These are phyloP conservation scores for Amphichorda felina DNA, from an alignment of 2,329 filamentous ascomycete species.

Conservation along the genomic window DNA sequence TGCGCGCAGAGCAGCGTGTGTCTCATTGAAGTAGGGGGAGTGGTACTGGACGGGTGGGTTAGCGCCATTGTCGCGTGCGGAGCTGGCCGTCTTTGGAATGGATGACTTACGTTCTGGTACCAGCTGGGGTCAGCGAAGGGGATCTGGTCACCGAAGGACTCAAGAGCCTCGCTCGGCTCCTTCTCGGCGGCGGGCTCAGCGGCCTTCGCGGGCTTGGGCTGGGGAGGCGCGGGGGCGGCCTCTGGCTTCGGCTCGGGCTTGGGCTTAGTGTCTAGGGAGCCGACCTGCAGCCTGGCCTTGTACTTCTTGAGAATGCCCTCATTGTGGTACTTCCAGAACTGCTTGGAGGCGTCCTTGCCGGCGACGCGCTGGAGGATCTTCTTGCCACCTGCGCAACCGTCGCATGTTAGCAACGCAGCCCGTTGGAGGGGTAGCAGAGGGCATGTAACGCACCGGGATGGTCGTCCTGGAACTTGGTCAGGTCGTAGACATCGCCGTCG, in stretches of 20 bases:
- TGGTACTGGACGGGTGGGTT: conserved; percentile 59
- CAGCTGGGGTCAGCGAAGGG: conserved; percentile 88
- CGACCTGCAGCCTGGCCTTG: conserved; percentile 62
- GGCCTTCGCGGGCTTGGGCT: conserved; percentile 17
- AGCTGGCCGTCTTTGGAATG: too few relatives aligned
- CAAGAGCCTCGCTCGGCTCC: conserved; percentile 53
- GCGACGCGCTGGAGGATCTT: conserved; percentile 53
- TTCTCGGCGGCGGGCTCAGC: conserved; percentile 18
- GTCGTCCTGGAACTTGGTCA: conserved; percentile 80
- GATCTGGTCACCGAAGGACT: conserved; percentile 75
- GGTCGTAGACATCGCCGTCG: conserved; percentile 90
- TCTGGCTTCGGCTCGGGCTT: conserved; percentile 44
- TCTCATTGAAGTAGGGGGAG: conserved; percentile 92
- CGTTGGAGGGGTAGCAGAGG: conserved; percentile 1
- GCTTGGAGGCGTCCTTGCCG: conserved; percentile 55
- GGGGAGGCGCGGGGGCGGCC: conserved; percentile 25
- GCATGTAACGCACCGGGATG: conserved; percentile 53
- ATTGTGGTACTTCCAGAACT: conserved; percentile 71
- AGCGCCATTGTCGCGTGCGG: neutral
- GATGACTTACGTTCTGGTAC: conserved; percentile 72
- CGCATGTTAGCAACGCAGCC: neutral
- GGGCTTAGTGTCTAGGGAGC: conserved; percentile 82
- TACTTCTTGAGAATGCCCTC: conserved; percentile 85
- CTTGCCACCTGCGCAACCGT: conserved; percentile 36
- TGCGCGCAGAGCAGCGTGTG: conserved; percentile 78